Evolutionary conservation across 257 asterid genomes (phyloP).

Genomic region (Perilla frutescens): DNA sequence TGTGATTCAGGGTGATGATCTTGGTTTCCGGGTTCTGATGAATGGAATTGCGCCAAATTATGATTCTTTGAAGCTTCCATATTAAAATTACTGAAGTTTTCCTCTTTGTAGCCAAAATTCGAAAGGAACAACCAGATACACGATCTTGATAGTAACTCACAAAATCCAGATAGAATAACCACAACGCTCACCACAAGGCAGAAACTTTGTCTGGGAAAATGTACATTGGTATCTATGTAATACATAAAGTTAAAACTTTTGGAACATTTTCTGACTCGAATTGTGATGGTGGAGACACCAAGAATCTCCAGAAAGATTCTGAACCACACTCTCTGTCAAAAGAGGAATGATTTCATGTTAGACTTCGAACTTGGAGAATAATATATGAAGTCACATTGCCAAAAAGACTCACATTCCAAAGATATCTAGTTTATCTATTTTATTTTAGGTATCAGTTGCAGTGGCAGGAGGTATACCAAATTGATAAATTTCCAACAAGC

Average conservation of each 20-base stretch:
- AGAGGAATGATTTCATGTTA: conserved; percentile 21
- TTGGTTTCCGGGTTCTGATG: conserved; percentile 47
- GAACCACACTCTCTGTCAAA: conserved; percentile 32
- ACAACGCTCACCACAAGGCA: conserved; percentile 43
- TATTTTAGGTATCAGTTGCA: background rate
- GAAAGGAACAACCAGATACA: conserved; percentile 42
- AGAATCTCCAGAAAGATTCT: conserved; percentile 15
- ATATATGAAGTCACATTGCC: background rate
- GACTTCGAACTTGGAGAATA: background rate
- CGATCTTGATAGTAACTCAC: conserved; percentile 37
- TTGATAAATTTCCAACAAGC: background rate
- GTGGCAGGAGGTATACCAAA: background rate
- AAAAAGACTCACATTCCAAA: conserved; percentile 10
- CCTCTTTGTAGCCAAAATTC: conserved; percentile 34
- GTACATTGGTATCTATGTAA: conserved; percentile 39
- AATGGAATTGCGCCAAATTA: conserved; percentile 40
- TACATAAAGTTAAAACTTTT: conserved; percentile 39
- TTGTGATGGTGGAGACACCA: conserved; percentile 19
- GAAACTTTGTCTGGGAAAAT: conserved; percentile 37
- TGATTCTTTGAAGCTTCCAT: conserved; percentile 67
- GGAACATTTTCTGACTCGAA: conserved; percentile 40
- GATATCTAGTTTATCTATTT: background rate
- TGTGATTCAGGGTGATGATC: conserved; percentile 53
- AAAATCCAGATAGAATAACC: conserved; percentile 49
- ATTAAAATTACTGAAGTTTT: conserved; percentile 11